Percentiles rank a stretch among this genome's conserved stretches.
Conservation (phyloP, 2,329 filamentous ascomycete genomes). For the Fusarium sublunatum region DNA sequence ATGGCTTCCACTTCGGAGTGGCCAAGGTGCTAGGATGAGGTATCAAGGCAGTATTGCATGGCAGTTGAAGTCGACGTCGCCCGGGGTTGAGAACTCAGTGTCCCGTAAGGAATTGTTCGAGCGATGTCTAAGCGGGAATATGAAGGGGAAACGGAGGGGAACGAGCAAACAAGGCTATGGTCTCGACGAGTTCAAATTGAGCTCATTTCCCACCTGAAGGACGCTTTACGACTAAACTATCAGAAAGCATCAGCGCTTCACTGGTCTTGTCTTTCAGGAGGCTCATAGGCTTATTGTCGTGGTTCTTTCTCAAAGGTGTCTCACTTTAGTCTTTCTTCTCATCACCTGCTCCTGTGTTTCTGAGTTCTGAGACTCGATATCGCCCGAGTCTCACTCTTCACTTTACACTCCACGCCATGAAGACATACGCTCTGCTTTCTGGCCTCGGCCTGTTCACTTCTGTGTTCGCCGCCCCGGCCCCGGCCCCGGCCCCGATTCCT, state of each 20-base stretch:
- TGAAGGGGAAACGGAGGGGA: neutral
- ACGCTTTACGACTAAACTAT: constrained; percentile 19
- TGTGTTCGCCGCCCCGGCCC: constrained; percentile 37
- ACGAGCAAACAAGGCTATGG: neutral
- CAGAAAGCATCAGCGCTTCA: constrained; percentile 16
- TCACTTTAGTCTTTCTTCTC: constrained; percentile 9
- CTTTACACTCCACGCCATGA: constrained; percentile 26
- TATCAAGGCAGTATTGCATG: constrained; percentile 1
- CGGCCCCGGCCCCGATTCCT: constrained; percentile 22
- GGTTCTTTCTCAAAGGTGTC: constrained; percentile 1
- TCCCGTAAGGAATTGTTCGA: neutral
- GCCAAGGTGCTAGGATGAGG: constrained; percentile 17
- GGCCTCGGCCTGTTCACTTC: constrained; percentile 32
- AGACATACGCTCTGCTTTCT: constrained; percentile 24
- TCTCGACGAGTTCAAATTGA: constrained; percentile 37
- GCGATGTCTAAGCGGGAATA: neutral
- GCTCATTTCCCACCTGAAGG: constrained; percentile 23
- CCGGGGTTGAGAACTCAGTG: neutral
- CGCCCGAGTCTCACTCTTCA: neutral
- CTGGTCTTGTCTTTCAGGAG: neutral
- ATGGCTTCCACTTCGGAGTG: constrained; percentile 42
- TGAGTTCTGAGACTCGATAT: neutral
- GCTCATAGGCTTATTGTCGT: constrained; percentile 2
- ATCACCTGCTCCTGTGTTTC: neutral
- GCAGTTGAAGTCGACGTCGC: constrained; percentile 21